phyloP scores from a whole-genome alignment of 2,329 filamentous ascomycete species.

The Metarhizium rileyi region DNA sequence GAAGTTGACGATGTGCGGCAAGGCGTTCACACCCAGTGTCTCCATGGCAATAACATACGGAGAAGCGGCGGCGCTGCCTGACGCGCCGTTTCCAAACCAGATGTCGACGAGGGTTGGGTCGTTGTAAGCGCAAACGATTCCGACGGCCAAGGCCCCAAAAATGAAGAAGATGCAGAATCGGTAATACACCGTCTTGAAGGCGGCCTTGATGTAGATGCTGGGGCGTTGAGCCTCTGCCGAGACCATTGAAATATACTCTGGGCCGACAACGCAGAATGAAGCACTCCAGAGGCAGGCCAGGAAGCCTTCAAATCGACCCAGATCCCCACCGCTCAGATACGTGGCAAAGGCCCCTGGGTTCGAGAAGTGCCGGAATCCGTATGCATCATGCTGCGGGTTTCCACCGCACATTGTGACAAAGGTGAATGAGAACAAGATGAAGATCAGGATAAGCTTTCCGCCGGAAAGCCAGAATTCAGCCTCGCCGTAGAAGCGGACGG shows the following conservation, averaged over 20 bases:
- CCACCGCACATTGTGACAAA: constrained; percentile 70
- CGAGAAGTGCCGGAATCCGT: constrained; percentile 62
- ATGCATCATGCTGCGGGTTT: constrained; percentile 58
- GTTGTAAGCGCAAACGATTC: constrained; percentile 56
- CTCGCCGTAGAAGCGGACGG: constrained; percentile 56
- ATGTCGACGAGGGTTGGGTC: constrained; percentile 43
- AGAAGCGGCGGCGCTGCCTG: constrained; percentile 42
- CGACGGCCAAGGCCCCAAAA: constrained; percentile 54
- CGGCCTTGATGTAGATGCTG: constrained; percentile 51
- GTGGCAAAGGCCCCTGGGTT: constrained; percentile 29
- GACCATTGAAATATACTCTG: constrained; percentile 57
- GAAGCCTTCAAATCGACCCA: constrained; percentile 62
- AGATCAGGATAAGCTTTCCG: constrained; percentile 55
- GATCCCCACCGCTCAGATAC: constrained; percentile 42
- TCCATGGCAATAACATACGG: constrained; percentile 53
- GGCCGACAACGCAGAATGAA: constrained; percentile 52
- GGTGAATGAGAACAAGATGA: constrained; percentile 61
- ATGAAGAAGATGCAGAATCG: constrained; percentile 62
- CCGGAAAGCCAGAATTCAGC: constrained; percentile 58
- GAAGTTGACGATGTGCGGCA: constrained; percentile 49
- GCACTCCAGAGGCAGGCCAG: constrained; percentile 55
- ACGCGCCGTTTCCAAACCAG: constrained; percentile 31
- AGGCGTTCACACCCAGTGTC: constrained; percentile 38
- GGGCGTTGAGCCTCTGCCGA: constrained; percentile 59
- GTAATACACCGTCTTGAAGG: constrained; percentile 64